phyloP scores from a whole-genome alignment of 371 early-diverging fungal genomes.

The Fennellomyces sp. region DNA sequence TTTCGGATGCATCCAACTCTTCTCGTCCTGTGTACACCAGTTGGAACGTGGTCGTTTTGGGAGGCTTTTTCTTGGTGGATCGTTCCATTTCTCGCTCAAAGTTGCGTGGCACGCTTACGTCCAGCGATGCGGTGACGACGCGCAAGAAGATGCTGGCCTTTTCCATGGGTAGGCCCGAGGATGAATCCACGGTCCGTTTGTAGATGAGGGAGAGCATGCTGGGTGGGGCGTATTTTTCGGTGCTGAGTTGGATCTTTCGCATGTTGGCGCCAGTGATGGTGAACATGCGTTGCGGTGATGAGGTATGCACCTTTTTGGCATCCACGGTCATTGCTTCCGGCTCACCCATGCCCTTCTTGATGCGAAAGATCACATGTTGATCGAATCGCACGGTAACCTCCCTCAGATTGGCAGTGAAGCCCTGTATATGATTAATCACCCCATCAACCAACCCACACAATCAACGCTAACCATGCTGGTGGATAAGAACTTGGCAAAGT shows the following conservation, averaged over 20 bases:
- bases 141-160: conserved; percentile 72
- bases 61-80: conserved; percentile 89
- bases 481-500: conserved; percentile 82
- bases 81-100: conserved; percentile 84
- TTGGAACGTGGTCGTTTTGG: conserved; percentile 72
- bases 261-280: conserved; percentile 61
- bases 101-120: conserved; percentile 56
- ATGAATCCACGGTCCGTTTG: conserved; percentile 1
- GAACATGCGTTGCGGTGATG: conserved; percentile 76
- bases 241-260: conserved; percentile 73
- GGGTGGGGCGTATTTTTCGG: conserved; percentile 56
- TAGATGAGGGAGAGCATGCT: conserved; percentile 25
- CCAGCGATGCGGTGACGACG: conserved; percentile 67
- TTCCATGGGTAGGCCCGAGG: conserved; percentile 34
- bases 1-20: conserved; percentile 76
- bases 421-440: conserved; percentile 25
- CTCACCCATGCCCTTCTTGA: conserved; percentile 67
- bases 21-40: conserved; percentile 76
- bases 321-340: conserved; percentile 66
- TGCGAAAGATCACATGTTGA: conserved; percentile 55
- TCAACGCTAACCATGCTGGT: conserved; percentile 65
- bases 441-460: background rate
- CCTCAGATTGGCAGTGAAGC: conserved; percentile 80
- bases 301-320: conserved; percentile 42
- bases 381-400: conserved; percentile 70